phyloP scores from a whole-genome alignment of 2,329 filamentous ascomycete genomes.

The Mariannaea elegans region DNA sequence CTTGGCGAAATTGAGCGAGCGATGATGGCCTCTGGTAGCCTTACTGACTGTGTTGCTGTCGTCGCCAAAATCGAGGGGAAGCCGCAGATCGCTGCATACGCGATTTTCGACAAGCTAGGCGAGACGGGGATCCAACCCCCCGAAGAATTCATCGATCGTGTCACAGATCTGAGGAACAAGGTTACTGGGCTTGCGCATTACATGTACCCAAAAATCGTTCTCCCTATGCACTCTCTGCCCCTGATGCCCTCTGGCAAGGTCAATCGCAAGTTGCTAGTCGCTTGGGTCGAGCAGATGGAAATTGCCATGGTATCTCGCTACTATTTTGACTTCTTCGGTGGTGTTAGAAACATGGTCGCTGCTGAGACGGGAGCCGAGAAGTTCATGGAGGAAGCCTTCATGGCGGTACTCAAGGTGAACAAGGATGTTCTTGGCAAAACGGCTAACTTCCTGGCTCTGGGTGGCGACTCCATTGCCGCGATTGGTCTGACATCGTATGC shows the following conservation, averaged over 20 bases:
- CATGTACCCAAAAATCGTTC: constrained; percentile 39
- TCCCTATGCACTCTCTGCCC: constrained; percentile 36
- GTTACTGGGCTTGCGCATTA: constrained; percentile 33
- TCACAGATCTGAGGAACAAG: constrained; percentile 14
- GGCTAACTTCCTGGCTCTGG: constrained; percentile 48
- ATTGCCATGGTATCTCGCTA: not conserved
- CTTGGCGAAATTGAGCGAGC: constrained; percentile 38
- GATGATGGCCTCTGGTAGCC: not conserved
- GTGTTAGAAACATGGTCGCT: not conserved
- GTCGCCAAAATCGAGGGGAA: constrained; percentile 6
- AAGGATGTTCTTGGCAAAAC: constrained; percentile 10
- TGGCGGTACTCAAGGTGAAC: not conserved
- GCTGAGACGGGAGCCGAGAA: constrained; percentile 4
- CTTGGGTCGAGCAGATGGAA: not conserved
- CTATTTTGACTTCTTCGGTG: not conserved
- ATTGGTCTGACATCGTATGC: constrained; percentile 56
- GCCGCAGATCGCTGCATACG: constrained; percentile 3
- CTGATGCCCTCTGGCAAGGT: constrained; percentile 39
- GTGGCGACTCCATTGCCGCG: constrained; percentile 49
- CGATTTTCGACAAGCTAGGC: not conserved
- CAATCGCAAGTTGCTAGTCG: constrained; percentile 35
- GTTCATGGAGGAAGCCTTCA: not conserved
- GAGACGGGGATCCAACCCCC: not conserved
- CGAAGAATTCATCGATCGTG: not conserved
- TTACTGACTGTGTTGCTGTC: constrained; percentile 13